Base-by-base conservation (phyloP, 2,329 filamentous ascomycete species). In the Periconia sp. region DNA sequence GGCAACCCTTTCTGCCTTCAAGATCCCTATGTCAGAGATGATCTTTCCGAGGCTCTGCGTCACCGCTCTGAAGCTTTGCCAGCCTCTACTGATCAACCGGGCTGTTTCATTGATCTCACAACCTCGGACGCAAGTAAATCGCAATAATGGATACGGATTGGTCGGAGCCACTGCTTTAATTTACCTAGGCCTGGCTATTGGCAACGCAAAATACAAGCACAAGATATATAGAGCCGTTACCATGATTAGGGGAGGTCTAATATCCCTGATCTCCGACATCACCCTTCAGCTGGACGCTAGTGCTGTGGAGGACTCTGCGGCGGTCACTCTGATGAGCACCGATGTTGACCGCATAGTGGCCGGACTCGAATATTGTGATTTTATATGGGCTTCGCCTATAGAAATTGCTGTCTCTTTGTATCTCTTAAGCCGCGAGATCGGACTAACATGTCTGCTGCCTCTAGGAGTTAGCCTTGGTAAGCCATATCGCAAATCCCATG, bases 401-500 rank as follows among this genome's bases (percentile, higher is more conserved):
- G n/a, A n/a, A n/a, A n/a, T n/a, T n/a, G n/a, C n/a, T n/a, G n/a
- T n/a, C n/a, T n/a, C n/a, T n/a, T n/a, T n/a, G n/a, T n/a, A n/a
- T n/a, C n/a, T n/a, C n/a, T n/a, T n/a, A n/a, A n/a, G n/a, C n/a
- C n/a, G n/a, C n/a, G n/a, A n/a, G n/a, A n/a, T n/a, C n/a, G n/a
- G 26, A 33, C 37, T 33, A 40, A 30, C 37, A 40, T 40, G 37
- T 30, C 78, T 0, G 55, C 63, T 0, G 73, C 75, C 0, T 80
- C 75, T 28, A 54, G 72, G 0, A 72, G 57, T 77, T 4, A 71
- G 76, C 0, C 21, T 40, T 30, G 17, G 37, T 40, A 16, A 40
- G 53, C 29, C 15, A 33, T 33, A 33, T 22, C 34, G 37, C 33
- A 9, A 33, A 40, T 33, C 37, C 28, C 34, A n/a, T n/a, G n/a